phyloP scores from a whole-genome alignment of 2,329 filamentous ascomycete genomes.

The Penicillium aurantiogriseum region DNA sequence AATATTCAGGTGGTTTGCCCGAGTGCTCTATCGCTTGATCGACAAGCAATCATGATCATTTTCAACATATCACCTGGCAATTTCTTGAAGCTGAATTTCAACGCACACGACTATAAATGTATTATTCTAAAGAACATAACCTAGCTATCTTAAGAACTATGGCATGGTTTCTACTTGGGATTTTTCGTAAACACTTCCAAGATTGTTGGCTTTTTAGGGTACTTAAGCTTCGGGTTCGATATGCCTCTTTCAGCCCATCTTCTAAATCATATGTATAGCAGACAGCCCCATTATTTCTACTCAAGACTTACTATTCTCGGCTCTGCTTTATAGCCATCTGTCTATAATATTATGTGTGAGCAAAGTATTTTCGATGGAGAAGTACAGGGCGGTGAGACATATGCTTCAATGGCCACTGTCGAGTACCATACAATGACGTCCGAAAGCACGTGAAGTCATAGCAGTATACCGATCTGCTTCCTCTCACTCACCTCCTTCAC shows the following conservation, averaged over 20 bases:
- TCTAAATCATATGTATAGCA: background rate
- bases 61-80: background rate
- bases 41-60: background rate
- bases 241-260: background rate
- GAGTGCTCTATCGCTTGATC: background rate
- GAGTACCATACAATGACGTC: constrained; percentile 11
- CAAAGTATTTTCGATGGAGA: background rate
- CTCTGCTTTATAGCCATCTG: background rate
- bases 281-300: background rate
- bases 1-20: no score
- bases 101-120: background rate
- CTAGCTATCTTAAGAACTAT: background rate
- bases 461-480: constrained; percentile 1
- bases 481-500: background rate
- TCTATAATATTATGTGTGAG: background rate
- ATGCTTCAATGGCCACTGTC: background rate
- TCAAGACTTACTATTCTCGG: no score
- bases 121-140: background rate
- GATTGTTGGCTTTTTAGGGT: background rate
- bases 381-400: background rate
- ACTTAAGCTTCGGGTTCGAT: background rate
- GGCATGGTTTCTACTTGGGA: no score
- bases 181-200: no score
- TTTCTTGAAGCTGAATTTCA: background rate
- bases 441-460: constrained; percentile 22